These are phyloP conservation scores for Blastobotrys robertii DNA, from an alignment of 805 yeast species.

Conservation along the genomic window DNA sequence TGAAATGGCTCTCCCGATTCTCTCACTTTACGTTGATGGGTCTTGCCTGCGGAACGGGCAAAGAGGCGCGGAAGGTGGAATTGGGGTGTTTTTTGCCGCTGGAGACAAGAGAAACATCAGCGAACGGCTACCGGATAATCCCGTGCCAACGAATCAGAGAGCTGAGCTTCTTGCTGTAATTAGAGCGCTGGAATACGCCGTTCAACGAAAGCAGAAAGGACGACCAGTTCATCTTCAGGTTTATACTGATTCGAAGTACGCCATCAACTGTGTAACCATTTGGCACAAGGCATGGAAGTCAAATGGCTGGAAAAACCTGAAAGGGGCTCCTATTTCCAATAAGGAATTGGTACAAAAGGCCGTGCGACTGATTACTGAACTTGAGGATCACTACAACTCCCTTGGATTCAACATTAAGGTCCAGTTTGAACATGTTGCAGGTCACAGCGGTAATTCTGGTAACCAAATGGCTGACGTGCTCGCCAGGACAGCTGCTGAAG, in stretches of 20 bases:
- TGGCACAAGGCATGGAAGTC: constrained; percentile 52
- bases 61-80: constrained; percentile 43
- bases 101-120: constrained; percentile 45
- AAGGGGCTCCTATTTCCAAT: constrained; percentile 41
- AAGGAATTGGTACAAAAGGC: constrained; percentile 38
- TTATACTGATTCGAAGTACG: constrained; percentile 62
- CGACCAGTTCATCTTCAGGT: constrained; percentile 35
- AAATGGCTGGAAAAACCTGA: constrained; percentile 43
- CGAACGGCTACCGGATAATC: constrained; percentile 15
- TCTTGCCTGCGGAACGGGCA: constrained; percentile 57
- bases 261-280: constrained; percentile 43
- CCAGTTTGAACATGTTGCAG: constrained; percentile 1
- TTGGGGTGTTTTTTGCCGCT: constrained; percentile 64
- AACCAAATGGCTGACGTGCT: constrained; percentile 4
- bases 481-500: constrained; percentile 11
- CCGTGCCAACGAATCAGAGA: constrained; percentile 56
- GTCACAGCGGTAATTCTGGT: constrained; percentile 4
- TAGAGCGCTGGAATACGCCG: constrained; percentile 37
- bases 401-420: not conserved
- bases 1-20: not conserved
- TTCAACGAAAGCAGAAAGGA: constrained; percentile 4
- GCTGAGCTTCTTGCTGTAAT: constrained; percentile 68
- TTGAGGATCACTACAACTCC: constrained; percentile 21
- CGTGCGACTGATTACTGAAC: constrained; percentile 29
- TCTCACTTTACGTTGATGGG: constrained; percentile 63